These are phyloP conservation scores for Hibiscus tridactylites DNA, from an alignment of 345 rosid species.

Conservation along the genomic window DNA sequence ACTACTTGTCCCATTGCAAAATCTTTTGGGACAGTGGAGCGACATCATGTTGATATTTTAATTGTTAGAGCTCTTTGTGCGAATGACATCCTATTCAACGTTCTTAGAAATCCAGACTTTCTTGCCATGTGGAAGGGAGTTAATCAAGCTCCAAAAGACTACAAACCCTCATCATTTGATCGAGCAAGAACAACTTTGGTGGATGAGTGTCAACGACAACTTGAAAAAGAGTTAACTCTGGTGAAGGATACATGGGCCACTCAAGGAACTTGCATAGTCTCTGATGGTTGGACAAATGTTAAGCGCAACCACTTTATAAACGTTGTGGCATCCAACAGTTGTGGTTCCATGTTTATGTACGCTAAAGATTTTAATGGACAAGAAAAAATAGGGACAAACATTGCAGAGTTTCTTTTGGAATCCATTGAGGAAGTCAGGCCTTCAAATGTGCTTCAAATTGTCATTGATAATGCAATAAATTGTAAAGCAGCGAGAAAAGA, in stretches of 20 bases:
- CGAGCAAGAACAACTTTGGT: not conserved
- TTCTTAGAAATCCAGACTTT: not conserved
- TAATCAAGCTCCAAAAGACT: not conserved
- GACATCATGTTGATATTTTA: not conserved
- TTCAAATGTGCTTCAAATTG: not conserved
- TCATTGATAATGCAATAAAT: too few species aligned
- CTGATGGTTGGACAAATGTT: too few species aligned
- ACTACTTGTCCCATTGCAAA: too few species aligned
- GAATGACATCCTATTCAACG: not conserved
- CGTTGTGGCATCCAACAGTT: too few species aligned
- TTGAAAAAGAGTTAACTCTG: not conserved
- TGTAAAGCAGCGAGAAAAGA: not conserved
- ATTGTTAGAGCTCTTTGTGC: not conserved
- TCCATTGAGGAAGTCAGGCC: not conserved
- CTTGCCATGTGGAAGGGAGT: not conserved
- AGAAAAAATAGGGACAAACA: not conserved
- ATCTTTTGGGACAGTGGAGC: not conserved
- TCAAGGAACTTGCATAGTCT: not conserved
- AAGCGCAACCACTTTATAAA: too few species aligned
- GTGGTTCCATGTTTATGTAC: too few species aligned
- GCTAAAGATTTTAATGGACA: not conserved
- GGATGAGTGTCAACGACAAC: not conserved
- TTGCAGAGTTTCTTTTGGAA: not conserved
- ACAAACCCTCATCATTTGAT: not conserved
- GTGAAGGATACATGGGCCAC: not conserved